Percentiles rank a stretch among this genome's conserved stretches.
phyloP scores from a whole-genome alignment of 2,329 filamentous ascomycete species.

The Triangularia setosa region DNA sequence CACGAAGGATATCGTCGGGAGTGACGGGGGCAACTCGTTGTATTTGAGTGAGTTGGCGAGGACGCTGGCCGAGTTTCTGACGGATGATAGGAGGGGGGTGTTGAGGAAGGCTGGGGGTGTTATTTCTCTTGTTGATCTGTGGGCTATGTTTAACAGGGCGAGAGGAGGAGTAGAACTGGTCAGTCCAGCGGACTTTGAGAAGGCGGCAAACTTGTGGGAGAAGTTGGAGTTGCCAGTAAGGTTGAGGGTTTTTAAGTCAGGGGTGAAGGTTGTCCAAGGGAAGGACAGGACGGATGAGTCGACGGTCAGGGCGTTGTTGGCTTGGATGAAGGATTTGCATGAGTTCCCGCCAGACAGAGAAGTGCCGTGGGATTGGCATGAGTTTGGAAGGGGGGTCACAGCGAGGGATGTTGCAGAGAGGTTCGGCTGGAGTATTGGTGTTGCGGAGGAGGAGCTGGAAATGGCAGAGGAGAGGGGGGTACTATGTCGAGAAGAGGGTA shows the following conservation, averaged over 20 bases:
- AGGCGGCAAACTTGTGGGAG: constrained; percentile 85
- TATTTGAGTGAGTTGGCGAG: constrained; percentile 85
- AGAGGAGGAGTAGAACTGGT: constrained; percentile 92
- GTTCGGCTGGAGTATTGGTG: constrained; percentile 96
- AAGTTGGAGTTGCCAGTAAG: constrained; percentile 81
- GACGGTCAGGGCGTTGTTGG: constrained; percentile 70
- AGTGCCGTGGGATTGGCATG: constrained; percentile 68
- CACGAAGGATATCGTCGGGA: constrained; percentile 86
- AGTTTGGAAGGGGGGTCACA: constrained; percentile 81
- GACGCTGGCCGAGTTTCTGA: constrained; percentile 83
- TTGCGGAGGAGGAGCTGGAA: constrained; percentile 90
- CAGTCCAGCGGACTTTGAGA: constrained; percentile 86
- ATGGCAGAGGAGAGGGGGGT: constrained; percentile 93
- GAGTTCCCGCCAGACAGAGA: constrained; percentile 60
- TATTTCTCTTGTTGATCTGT: constrained; percentile 84
- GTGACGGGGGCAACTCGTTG: constrained; percentile 73
- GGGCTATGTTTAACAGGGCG: constrained; percentile 91
- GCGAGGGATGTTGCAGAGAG: constrained; percentile 83
- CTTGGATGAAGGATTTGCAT: constrained; percentile 75
- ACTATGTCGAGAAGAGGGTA: constrained; percentile 83
- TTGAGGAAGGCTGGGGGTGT: constrained; percentile 79
- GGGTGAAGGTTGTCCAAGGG: constrained; percentile 89
- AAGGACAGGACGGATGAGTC: constrained; percentile 86
- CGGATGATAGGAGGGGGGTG: constrained; percentile 76
- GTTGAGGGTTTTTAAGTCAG: constrained; percentile 83